Base-by-base conservation (phyloP, 1,284 basidiomycete genomes). In the Fomitopsis betulina region DNA sequence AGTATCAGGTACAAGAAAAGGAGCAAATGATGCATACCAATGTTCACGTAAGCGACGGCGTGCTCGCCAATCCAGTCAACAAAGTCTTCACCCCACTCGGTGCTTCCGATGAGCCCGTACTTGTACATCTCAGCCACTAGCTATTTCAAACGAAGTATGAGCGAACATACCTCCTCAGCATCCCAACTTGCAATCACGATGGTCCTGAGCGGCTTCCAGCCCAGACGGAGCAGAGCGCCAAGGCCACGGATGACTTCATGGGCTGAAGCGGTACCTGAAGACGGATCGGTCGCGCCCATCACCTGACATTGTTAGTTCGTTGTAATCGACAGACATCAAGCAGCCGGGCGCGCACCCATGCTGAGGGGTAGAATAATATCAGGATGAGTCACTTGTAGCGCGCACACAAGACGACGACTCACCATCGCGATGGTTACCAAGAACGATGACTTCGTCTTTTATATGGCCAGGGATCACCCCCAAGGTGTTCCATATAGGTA, bases 101-200 rank as follows among this genome's bases (percentile, higher is more conserved):
- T 94, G 65, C 86, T 87, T 17, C 94, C 94, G 43, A 96, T 77
- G 39, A 96, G 78, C 25, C 93, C 93, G 60, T 93, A 92, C 82
- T 91, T 60, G 15, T 2, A 43, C 37, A 19, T 30, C 15, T 55
- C 38, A 30, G 53, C 15, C 54, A 23, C 42, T 32, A 55, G 21
- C 7, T 47, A 15, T 4, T 27, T 47, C 13, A 23, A 13, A 10
- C 27, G 53, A 30, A 10, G 47, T 8, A 10, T 21, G 35, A 17
- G 9, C 12, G 32, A 4, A 63, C 67, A 54, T 50, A 85, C 84
- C 79, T 94, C 95, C 74, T 97, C 95, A 0, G 85, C 95, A 70
- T 96, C 93, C 94, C 93, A 96, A 62, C 86, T 90, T 3, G 91
- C 93, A 54, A 97, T 80, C 17, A 96, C 72, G 64, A 96, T 86